Conservation (phyloP, 2,329 filamentous ascomycete species). For the Fusarium transvaalense region DNA sequence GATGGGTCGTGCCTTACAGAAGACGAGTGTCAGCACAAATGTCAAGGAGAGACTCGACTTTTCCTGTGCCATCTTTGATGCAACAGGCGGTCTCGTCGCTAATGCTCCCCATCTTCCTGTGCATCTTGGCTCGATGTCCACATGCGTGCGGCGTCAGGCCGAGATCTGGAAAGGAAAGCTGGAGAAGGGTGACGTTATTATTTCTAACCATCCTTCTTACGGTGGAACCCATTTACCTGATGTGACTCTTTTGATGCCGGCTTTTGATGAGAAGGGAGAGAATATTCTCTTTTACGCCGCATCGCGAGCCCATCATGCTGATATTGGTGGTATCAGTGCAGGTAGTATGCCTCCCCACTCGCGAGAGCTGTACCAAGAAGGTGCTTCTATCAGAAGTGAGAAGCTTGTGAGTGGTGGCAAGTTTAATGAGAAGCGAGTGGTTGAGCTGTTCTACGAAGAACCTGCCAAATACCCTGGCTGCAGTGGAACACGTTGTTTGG, state of each 20-base stretch:
- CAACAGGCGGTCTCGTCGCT: slow-evolving; percentile 79
- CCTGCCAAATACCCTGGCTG: slow-evolving; percentile 81
- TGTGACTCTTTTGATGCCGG: slow-evolving; percentile 83
- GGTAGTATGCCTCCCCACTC: slow-evolving; percentile 85
- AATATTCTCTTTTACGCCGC: slow-evolving; percentile 86
- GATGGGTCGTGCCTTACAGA: slow-evolving; percentile 84
- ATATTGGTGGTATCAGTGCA: slow-evolving; percentile 84
- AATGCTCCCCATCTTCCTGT: slow-evolving; percentile 86
- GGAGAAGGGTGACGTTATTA: slow-evolving; percentile 82
- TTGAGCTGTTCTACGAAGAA: slow-evolving; percentile 77
- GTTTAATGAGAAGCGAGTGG: slow-evolving; percentile 83
- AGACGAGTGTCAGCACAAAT: slow-evolving; percentile 84
- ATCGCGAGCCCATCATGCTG: slow-evolving; percentile 84
- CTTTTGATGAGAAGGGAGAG: slow-evolving; percentile 73
- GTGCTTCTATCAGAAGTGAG: slow-evolving; percentile 72
- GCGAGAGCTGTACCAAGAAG: slow-evolving; percentile 72
- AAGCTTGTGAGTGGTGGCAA: slow-evolving; percentile 80
- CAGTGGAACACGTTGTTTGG: slow-evolving; percentile 81
- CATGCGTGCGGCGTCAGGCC: slow-evolving; percentile 81
- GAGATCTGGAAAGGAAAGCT: slow-evolving; percentile 83
- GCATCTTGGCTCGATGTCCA: slow-evolving; percentile 85
- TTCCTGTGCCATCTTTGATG: slow-evolving; percentile 84
- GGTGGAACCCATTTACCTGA: slow-evolving; percentile 87
- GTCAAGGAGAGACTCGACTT: slow-evolving; percentile 87
- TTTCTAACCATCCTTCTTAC: slow-evolving; percentile 86